phyloP scores from a whole-genome alignment of 2,329 filamentous ascomycete species.

The Penicillium sp. region DNA sequence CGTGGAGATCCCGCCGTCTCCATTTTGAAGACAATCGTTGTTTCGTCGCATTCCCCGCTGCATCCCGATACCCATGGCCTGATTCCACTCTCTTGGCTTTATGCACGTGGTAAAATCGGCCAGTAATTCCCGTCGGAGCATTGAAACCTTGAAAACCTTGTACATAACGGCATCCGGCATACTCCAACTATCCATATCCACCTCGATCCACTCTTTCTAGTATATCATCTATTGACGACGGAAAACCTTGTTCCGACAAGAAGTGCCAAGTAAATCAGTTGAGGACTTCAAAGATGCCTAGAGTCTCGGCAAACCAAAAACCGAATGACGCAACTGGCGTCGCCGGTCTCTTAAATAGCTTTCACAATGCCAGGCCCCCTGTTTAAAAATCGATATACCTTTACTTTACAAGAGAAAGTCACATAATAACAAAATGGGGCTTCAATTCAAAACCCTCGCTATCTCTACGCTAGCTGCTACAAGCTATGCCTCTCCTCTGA shows the following conservation, averaged over 20 bases:
- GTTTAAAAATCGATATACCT: not conserved
- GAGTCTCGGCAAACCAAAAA: slow-evolving; percentile 1
- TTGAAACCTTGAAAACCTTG: not conserved
- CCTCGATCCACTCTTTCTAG: not conserved
- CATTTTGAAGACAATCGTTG: no score
- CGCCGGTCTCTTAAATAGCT: not conserved
- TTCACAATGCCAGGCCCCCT: not conserved
- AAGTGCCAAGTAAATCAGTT: slow-evolving; percentile 6
- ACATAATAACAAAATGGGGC: slow-evolving; percentile 12
- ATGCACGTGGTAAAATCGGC: not conserved
- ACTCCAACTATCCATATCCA: slow-evolving; percentile 1
- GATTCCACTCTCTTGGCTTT: not conserved
- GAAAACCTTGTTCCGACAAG: not conserved
- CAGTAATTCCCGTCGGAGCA: not conserved
- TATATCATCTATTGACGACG: not conserved
- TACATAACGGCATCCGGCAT: not conserved
- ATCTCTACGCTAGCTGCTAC: slow-evolving; percentile 23
- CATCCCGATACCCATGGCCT: not conserved
- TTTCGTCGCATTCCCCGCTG: no score
- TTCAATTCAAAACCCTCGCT: slow-evolving; percentile 19
- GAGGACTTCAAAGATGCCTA: not conserved
- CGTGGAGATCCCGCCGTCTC: no score
- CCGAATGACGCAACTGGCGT: not conserved
- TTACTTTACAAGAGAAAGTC: not conserved
- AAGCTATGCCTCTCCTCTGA: slow-evolving; percentile 27